phyloP scores from a whole-genome alignment of 2,329 filamentous ascomycete species.

The Xylaria sp. region DNA sequence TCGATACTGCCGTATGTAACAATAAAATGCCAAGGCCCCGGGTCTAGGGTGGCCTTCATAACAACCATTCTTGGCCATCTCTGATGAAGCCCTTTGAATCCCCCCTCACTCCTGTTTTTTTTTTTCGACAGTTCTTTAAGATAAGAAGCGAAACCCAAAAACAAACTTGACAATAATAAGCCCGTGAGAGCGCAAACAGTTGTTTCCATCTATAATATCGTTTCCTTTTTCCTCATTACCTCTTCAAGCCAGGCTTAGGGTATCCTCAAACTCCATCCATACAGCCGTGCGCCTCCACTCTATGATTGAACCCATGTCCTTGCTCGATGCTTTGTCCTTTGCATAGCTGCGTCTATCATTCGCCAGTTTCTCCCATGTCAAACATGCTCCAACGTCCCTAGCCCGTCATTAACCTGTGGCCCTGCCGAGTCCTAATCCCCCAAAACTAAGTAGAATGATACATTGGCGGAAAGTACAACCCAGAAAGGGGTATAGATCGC shows the following conservation, averaged over 20 bases:
- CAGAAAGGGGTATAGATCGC: constrained; percentile 32
- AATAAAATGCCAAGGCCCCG: constrained; percentile 27
- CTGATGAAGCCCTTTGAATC: constrained; percentile 19
- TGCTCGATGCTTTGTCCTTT: constrained; percentile 37
- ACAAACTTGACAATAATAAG: constrained; percentile 35
- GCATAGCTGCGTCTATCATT: constrained; percentile 40
- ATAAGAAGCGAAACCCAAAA: constrained; percentile 18
- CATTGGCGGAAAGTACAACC: constrained; percentile 33
- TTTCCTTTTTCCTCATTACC: constrained; percentile 39
- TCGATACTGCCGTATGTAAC: constrained; percentile 5
- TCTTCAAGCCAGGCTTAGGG: constrained; percentile 42
- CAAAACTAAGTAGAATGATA: constrained; percentile 33
- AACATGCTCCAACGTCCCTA: constrained; percentile 36
- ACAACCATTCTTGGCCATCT: constrained; percentile 21
- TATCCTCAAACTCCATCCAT: constrained; percentile 48
- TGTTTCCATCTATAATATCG: constrained; percentile 44
- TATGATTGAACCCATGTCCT: constrained; percentile 43
- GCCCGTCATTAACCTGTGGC: constrained; percentile 31
- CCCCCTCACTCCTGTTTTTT: constrained; percentile 30
- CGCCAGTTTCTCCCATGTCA: constrained; percentile 35
- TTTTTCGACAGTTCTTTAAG: constrained; percentile 7
- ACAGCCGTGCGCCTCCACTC: constrained; percentile 47
- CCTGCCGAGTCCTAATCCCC: constrained; percentile 31
- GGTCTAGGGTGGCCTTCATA: constrained; percentile 23
- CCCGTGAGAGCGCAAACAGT: constrained; percentile 45